Evolutionary conservation across 805 yeast species (phyloP), one percentile per base, ranked within the genome.

Genomic region (Blastobotrys terrestris): DNA sequence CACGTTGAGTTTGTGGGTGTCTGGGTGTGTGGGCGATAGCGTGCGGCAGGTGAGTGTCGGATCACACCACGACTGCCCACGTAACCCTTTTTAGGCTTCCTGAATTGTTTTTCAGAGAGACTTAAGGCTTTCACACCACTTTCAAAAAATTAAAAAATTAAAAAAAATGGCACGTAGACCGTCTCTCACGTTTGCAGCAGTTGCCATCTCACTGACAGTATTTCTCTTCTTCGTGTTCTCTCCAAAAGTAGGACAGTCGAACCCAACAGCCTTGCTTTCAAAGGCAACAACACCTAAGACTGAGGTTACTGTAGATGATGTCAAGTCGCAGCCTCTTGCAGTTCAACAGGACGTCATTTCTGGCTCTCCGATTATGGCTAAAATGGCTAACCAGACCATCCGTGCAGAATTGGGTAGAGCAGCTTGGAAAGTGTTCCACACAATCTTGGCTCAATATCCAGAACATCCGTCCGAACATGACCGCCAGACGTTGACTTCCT

Each of bases 351-450:
- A 45, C n/a, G 31, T 58, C 35, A 47, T 49, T 31, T 39, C 26
- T 5, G 68, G 75, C 19, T 59, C 60, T 43, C 75, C 90, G 2
- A 90, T 90, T 63, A 94, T 94, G 99, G 96, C 96, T 4, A 80
- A 87, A 60, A 90, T 94, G 96, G 86, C 86, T 14, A 92, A 92
- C 67, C 90, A 83, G 58, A 85, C 90, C 0, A 71, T 81, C 7
- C 72, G 72, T 58, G 94, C 95, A 1, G 94, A 87, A 62, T 77
- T 92, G 4, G 99, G 99, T 1, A 78, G 87, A 53, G 85, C 97
- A 0, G 83, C 96, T 0, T 92, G 99, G 99, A 87, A 79, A 63
- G 71, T 92, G 43, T 81, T 94, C 64, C 99, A 94, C 69, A 92
- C 98, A 0, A 83, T 91, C 35, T 73, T 94, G 48, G 95, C 98